Evolutionary conservation across 768 basidiomycete species (phyloP), one percentile per base, ranked within the genome.

Genomic region (Mycena haematopus): DNA sequence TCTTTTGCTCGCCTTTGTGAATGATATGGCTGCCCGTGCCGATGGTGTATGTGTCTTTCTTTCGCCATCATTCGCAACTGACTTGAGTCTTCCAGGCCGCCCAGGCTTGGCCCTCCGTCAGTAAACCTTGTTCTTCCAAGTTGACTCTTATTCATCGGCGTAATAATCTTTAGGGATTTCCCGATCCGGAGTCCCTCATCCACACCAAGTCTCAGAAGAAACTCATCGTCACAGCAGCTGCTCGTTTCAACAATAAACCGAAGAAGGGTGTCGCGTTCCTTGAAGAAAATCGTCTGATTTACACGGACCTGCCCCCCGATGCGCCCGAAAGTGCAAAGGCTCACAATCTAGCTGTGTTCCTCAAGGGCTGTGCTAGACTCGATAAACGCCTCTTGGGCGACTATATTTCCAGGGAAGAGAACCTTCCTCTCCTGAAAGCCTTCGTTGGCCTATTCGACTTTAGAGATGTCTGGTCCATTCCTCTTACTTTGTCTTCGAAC

Each of bases 381-480:
- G 96, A 99, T 75, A 99, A 99, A 78, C 91, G 92, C 53, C 76
- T 96, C 0, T 80, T 99, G 0, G 97, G 97, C 2, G 97, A 99
- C 71, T 99, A 87, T 74, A 85, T 99, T 51, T 95, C 95, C 7
- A 87, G 87, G 63, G 91, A 92, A 11, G 95, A 97, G 50, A 93
- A 95, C 68, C 71, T 90, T 17, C 93, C 93, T 6, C 72, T 98
- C 1, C 77, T 99, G 52, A 92, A 86, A 72, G 92, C 91, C 21
- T 99, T 95, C 75, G 87, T 99, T 71, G 82, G 82, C 11, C 77
- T 95, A 36, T 96, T 97, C 70, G 92, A 97, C 74, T 99, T 98
- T 75, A 86, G 88, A 70, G 83, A 89, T 65, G 96, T 96, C 68
- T 70, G 87, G 78, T 5, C 27, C 5, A 19, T 14, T n/a, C 57